These are phyloP conservation scores for Piedraia hortae DNA, from an alignment of 2,329 filamentous ascomycete genomes.

Conservation along the genomic window DNA sequence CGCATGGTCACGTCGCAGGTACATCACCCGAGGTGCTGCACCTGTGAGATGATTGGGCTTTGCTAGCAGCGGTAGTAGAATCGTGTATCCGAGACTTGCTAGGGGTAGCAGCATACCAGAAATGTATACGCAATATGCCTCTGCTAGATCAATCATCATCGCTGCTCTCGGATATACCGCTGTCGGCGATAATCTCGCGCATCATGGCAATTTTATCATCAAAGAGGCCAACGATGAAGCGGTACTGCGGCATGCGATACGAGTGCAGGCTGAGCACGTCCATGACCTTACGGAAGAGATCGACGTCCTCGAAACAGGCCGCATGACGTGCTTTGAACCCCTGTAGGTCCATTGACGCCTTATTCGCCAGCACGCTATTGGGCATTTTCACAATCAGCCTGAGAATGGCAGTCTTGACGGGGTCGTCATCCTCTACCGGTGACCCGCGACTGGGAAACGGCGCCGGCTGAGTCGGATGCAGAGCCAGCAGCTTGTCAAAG, in stretches of 20 bases:
- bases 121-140: too few species aligned
- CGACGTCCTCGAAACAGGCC: constrained; percentile 44
- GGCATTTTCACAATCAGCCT: constrained; percentile 68
- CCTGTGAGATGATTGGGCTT: too few species aligned
- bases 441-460: constrained; percentile 4
- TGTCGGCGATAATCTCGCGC: too few species aligned
- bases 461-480: constrained; percentile 12
- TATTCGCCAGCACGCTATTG: constrained; percentile 78
- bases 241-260: constrained; percentile 61
- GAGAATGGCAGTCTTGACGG: constrained; percentile 37
- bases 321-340: constrained; percentile 31
- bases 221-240: constrained; percentile 82
- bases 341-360: constrained; percentile 54
- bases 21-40: too few species aligned
- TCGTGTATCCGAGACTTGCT: too few species aligned
- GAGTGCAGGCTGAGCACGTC: constrained; percentile 66
- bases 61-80: too few species aligned
- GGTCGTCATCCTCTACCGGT: constrained; percentile 19
- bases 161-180: too few species aligned
- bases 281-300: constrained; percentile 65
- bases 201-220: too few species aligned
- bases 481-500: constrained; percentile 50
- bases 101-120: too few species aligned
- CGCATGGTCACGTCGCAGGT: too few species aligned
- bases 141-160: too few species aligned